phyloP scores from a whole-genome alignment of 495 filamentous ascomycete species.

The Podospora pseudoanserina region DNA sequence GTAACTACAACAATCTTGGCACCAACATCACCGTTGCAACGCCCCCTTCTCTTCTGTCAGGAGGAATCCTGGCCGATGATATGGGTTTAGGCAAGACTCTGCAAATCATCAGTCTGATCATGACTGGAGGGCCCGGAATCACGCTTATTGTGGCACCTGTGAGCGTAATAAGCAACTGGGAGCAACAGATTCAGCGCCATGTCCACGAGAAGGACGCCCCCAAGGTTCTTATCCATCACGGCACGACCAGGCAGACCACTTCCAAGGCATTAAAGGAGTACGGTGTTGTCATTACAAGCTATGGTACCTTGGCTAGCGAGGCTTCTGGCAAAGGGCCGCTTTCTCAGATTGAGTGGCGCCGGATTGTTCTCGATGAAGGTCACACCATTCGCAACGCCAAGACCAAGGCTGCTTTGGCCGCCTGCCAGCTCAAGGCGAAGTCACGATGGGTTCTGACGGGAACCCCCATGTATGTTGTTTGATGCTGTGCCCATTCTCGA shows the following conservation, averaged over 20 bases:
- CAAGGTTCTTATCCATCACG: slow-evolving; percentile 74
- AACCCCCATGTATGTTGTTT: slow-evolving; percentile 59
- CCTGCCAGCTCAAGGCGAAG: slow-evolving; percentile 60
- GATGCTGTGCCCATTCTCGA: neutral
- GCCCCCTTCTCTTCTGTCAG: slow-evolving; percentile 63
- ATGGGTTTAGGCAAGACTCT: slow-evolving; percentile 96
- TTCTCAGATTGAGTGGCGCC: slow-evolving; percentile 69
- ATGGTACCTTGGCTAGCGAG: slow-evolving; percentile 57
- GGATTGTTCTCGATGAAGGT: slow-evolving; percentile 83
- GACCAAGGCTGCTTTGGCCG: slow-evolving; percentile 67
- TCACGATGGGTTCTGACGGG: slow-evolving; percentile 83
- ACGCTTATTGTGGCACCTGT: slow-evolving; percentile 83
- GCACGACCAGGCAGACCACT: slow-evolving; percentile 51
- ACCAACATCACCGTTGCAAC: slow-evolving; percentile 63
- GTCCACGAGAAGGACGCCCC: slow-evolving; percentile 57
- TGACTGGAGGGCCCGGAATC: slow-evolving; percentile 55
- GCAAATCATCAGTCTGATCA: slow-evolving; percentile 77
- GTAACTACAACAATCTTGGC: slow-evolving; percentile 67
- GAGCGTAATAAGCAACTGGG: slow-evolving; percentile 92
- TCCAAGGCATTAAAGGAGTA: slow-evolving; percentile 55
- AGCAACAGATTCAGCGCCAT: slow-evolving; percentile 73
- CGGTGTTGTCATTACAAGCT: slow-evolving; percentile 82
- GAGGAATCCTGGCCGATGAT: slow-evolving; percentile 86
- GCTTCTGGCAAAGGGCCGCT: slow-evolving; percentile 43
- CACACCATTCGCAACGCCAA: slow-evolving; percentile 78